Evolutionary conservation across 1,284 basidiomycete genomes (phyloP), one percentile per base, ranked within the genome.

Genomic region (Boletus sp.): DNA sequence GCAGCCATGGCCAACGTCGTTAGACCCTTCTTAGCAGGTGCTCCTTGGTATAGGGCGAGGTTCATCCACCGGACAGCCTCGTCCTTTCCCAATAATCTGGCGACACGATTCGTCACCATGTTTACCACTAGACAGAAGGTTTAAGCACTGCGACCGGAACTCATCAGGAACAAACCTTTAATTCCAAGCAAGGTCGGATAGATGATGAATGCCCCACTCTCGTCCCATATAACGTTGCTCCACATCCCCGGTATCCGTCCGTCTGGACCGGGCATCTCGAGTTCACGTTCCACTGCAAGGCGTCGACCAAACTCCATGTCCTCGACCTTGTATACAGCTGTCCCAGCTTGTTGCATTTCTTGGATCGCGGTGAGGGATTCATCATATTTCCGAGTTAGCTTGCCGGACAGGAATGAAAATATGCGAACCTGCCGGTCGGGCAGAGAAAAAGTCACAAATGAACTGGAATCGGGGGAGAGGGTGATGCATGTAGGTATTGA

Each of bases 251-350:
- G 85, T 58, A 80, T 71, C 34, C 71, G 73, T 19, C 84, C 84
- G 62, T 88, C 87, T 2, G 82, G 78, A 27, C 81, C 77, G 32
- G 84, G 81, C 33, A 87, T 75, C 64, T 97, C 92, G 40, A 99
- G 69, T 61, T 99, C 95, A 51, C 91, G 78, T 68, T 99, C 96
- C 13, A 86, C 75, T 1, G 96, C 96, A 41, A 99, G 74, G 9
- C 96, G 78, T 49, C 96, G 76, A n/a, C 96, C 95, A 62, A 99
- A 98, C 66, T 99, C 96, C 95, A 99, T 99, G 67, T 98, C 94
- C 54, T 99, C 96, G 9, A 99, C 82, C 62, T 84, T 88, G 70
- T 88, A 91, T 16, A 92, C 80, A 0, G 91, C 85, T 7, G 92
- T 94, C 2, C 91, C 92, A 1, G 91, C 91, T 66, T 94, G 92